A percentile compares a stretch with the other conserved stretches of the same genome.
phyloP scores from a whole-genome alignment of 805 yeast genomes.

The Candida golubevii region DNA sequence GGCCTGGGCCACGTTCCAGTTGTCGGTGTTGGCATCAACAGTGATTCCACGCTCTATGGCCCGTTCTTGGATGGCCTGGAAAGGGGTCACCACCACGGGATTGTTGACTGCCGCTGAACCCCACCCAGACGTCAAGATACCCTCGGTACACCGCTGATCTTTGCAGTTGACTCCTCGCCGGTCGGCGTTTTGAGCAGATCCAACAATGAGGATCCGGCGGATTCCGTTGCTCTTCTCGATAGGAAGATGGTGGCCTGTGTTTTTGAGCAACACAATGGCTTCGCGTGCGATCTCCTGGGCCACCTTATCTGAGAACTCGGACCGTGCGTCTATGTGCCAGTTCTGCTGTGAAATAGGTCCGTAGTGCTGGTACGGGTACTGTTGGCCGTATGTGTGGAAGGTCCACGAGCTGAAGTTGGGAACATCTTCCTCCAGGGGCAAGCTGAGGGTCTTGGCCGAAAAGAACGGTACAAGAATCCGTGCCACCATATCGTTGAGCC shows the following conservation, averaged over 20 bases:
- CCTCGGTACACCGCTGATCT: constrained; percentile 50
- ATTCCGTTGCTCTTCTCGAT: constrained; percentile 40
- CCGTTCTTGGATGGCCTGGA: constrained; percentile 47
- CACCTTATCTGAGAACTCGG: constrained; percentile 42
- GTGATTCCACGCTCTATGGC: constrained; percentile 45
- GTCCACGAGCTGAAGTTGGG: constrained; percentile 63
- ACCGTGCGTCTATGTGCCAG: constrained; percentile 51
- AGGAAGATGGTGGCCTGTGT: constrained; percentile 50
- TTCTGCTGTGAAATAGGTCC: constrained; percentile 54
- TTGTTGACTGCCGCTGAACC: constrained; percentile 59
- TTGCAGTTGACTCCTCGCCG: constrained; percentile 50
- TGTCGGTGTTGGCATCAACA: constrained; percentile 43
- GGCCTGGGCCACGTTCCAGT: constrained; percentile 42
- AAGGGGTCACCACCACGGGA: constrained; percentile 55
- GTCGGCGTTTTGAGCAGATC: constrained; percentile 49
- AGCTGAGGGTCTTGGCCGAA: constrained; percentile 34
- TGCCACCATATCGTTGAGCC: constrained; percentile 60
- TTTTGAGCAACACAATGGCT: constrained; percentile 53
- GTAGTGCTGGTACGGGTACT: constrained; percentile 48
- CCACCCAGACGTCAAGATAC: constrained; percentile 58
- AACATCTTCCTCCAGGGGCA: constrained; percentile 38
- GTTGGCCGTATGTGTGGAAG: constrained; percentile 49
- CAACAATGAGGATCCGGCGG: constrained; percentile 43
- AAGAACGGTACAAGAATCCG: constrained; percentile 56
- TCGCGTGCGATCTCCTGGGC: constrained; percentile 55